phyloP scores from a whole-genome alignment of 495 filamentous ascomycete species.

The Penicillium ucsense region DNA sequence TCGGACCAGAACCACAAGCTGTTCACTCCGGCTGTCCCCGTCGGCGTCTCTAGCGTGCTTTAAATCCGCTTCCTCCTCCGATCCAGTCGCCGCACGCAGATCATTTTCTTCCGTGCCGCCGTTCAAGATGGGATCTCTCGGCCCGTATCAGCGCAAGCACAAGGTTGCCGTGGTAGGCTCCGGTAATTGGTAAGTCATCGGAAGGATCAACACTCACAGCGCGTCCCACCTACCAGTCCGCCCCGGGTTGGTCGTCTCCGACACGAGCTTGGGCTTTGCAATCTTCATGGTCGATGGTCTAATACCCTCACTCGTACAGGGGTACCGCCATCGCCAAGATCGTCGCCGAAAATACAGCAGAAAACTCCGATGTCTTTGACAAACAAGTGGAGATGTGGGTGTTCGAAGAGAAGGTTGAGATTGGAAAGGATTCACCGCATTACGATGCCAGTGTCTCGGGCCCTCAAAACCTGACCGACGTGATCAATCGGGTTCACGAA shows the following conservation, averaged over 20 bases:
- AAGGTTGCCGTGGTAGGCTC: conserved; percentile 92
- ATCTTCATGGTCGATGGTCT: no score
- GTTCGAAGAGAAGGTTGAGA: conserved; percentile 73
- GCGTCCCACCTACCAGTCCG: no score
- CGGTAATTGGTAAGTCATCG: conserved; percentile 72
- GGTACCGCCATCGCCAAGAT: conserved; percentile 97
- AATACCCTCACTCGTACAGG: conserved; percentile 32
- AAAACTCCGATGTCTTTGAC: conserved; percentile 71
- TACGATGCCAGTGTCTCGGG: conserved; percentile 48
- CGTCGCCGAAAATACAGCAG: conserved; percentile 79
- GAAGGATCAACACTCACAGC: no score
- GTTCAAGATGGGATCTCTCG: conserved; percentile 33
- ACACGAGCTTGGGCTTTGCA: no score
- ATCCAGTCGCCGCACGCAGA: conserved; percentile 8
- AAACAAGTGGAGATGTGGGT: conserved; percentile 95
- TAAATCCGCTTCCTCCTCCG: conserved; percentile 11
- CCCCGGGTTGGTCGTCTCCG: no score
- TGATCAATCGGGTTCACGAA: conserved; percentile 92
- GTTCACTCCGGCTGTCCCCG: conserved; percentile 12
- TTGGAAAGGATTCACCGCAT: conserved; percentile 54
- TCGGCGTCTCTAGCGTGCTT: conserved; percentile 13
- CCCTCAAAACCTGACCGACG: conserved; percentile 72
- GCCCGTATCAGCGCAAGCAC: conserved; percentile 57
- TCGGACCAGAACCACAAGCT: conserved; percentile 8
- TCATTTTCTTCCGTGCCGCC: conserved; percentile 14